Base-by-base conservation (phyloP, 768 basidiomycete species). In the Strobilomyces confusus region DNA sequence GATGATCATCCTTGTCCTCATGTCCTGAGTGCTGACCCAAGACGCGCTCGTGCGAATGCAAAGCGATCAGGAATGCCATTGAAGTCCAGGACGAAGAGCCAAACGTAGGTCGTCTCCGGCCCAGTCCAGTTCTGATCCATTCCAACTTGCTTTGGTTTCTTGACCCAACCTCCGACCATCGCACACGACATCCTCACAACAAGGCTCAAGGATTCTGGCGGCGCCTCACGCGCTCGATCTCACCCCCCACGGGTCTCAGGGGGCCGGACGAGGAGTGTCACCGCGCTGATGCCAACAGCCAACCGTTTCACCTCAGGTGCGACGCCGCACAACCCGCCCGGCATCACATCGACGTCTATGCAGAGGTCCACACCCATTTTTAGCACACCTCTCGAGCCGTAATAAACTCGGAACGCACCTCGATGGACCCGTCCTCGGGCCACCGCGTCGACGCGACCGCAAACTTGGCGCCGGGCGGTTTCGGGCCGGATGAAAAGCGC, bases 341-440 rank as follows among this genome's bases (percentile, higher is more conserved):
- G 65, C 15, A 78, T 49, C 9, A 75, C 66, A 49, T 77, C 72
- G 11, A 73, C 60, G 33, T 58, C n/a, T n/a, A n/a, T n/a, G n/a
- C n/a, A n/a, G n/a, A n/a, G n/a, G n/a, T n/a, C n/a, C n/a, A n/a
- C 29, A 29, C 29, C 4, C 7, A 29, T 29, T 29, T 29, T 29
- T 9, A 29, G 29, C 29, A n/a, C 29, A 29, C 29, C 29, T 29
- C 29, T 29, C 29, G 29, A 29, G 1, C 29, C 29, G 9, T 29
- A 6, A 9, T 29, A 6, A 9, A 29, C 29, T 29, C 29, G 29
- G 33, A 6, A 51, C 62, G 8, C 25, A 61, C 62, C 56, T 61
- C 56, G 49, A 63, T 58, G 25, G 26, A 48, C 2, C 59, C 59
- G 12, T 63, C 54, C 12, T 41, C 44, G 11, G 58, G 23, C 63